These are phyloP conservation scores for Aurifilum marmelostoma DNA, from an alignment of 2,329 filamentous ascomycete species.

Conservation along the genomic window DNA sequence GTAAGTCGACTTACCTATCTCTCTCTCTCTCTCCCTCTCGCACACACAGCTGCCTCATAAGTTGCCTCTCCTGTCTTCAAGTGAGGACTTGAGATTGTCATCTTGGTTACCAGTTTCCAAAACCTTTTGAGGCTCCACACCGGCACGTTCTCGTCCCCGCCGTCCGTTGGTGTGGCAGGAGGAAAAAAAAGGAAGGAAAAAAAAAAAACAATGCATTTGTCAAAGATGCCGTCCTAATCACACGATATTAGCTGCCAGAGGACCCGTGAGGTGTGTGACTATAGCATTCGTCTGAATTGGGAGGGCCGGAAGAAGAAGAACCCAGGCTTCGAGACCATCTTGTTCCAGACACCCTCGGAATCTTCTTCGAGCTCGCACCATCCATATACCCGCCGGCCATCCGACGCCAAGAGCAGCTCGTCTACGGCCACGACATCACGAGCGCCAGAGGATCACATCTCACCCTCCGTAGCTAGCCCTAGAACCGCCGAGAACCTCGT, in stretches of 20 bases:
- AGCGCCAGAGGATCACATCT: constrained; percentile 16
- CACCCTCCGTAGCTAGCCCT: constrained; percentile 18
- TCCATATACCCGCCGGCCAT: constrained; percentile 17
- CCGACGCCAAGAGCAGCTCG: constrained; percentile 33
- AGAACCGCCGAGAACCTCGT: not conserved
- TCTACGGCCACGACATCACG: constrained; percentile 29
- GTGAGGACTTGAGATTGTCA: constrained; percentile 1
- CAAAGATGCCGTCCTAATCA: constrained; percentile 15
- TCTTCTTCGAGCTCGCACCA: constrained; percentile 30
- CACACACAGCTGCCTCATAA: not conserved
- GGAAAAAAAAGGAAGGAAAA: not conserved
- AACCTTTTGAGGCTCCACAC: not conserved
- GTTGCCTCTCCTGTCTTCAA: not conserved
- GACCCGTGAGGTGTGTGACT: constrained; percentile 75
- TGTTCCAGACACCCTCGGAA: constrained; percentile 32
- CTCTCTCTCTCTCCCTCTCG: constrained; percentile 21
- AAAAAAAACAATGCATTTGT: too few relatives aligned
- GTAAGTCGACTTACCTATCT: constrained; percentile 37
- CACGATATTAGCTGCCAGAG: constrained; percentile 59
- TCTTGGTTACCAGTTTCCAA: not conserved
- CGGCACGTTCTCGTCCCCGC: not conserved
- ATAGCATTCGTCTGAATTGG: constrained; percentile 82
- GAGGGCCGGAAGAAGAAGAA: constrained; percentile 69
- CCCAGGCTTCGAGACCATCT: constrained; percentile 42
- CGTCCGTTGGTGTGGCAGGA: not conserved